Percentiles rank a stretch among this genome's conserved stretches.
Conservation (phyloP, 2,329 filamentous ascomycete species). For the Torrubiella hemipterigena region DNA sequence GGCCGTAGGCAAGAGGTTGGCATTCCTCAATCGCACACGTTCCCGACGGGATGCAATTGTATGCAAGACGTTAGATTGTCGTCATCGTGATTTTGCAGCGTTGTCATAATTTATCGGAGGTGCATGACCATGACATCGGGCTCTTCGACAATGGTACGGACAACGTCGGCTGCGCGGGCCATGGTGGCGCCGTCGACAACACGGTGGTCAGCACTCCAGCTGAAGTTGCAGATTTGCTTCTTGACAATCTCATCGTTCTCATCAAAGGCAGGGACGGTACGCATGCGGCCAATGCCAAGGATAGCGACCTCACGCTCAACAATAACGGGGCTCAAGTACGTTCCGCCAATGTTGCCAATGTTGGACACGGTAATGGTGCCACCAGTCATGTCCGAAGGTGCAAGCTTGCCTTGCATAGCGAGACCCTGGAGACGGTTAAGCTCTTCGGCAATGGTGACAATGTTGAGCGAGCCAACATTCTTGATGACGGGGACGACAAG, state of each 20-base stretch:
- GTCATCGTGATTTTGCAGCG: too few relatives aligned
- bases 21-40: too few relatives aligned
- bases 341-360: constrained; percentile 89
- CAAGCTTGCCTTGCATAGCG: constrained; percentile 63
- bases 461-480: constrained; percentile 65
- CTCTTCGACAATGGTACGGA: constrained; percentile 68
- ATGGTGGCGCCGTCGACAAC: constrained; percentile 92
- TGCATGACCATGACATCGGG: constrained; percentile 81
- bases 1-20: too few relatives aligned
- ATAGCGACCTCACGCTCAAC: constrained; percentile 88
- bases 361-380: constrained; percentile 95
- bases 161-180: constrained; percentile 76
- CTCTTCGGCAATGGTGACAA: constrained; percentile 67
- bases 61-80: too few relatives aligned
- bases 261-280: constrained; percentile 68
- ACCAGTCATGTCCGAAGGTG: constrained; percentile 62
- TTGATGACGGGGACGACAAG: constrained; percentile 87
- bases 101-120: constrained; percentile 44
- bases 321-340: constrained; percentile 82
- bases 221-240: constrained; percentile 78
- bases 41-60: constrained; percentile 3
- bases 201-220: constrained; percentile 92
- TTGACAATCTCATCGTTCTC: constrained; percentile 49
- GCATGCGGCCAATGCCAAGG: constrained; percentile 73
- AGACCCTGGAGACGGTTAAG: constrained; percentile 61